Evolutionary conservation across 257 asterid species (phyloP), one percentile per base, ranked within the genome.

Genomic region (Solanum rostratum): DNA sequence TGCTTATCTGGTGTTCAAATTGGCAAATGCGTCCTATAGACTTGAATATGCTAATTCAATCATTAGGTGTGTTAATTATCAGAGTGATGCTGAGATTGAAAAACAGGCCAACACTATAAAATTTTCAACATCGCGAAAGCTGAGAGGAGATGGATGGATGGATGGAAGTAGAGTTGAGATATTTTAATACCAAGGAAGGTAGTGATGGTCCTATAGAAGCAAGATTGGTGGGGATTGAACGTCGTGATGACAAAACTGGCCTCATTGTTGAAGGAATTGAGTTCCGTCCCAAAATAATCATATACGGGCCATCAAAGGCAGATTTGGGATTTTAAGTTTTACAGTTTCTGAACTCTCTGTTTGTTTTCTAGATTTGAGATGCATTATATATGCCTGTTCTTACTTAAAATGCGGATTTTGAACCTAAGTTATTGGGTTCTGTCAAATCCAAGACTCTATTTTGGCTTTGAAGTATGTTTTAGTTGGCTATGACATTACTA

Each of bases 81-180:
- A 27, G 27, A 19, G 20, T 19, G 37, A 54, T 7, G 5, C 12
- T 7, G 49, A 54, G 49, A 53, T n/a, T 22, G 69, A 80, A 54
- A 5, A 33, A 22, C 45, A 30, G 54, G 83, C 69, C 45, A 29
- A 30, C 10, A 1, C 2, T 12, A 12, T 54, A 27, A 13, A 41
- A 19, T 53, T 52, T 39, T 20, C 2, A 12, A 33, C 76, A 33
- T 80, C 3, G 49, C 13, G 49, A 8, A 68, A 33, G 33, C 50
- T 3, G 59, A 89, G 95, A 84, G 84, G 60, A 4, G 95, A 91
- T 50, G 94, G 95, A 53, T 91, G 94, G 95, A 53, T 91, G 97
- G 97, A 37, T 90, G 89, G 97, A 88, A 86, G 27, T 92, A 1
- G 88, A 89, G 24, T 63, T 92, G 84, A 95, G 95, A 4, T 3